Evolutionary conservation across 225 moss, liverwort and hornwort genomes (phyloP), one percentile per base, ranked within the genome.

Genomic region (Pleurozium schreberi): DNA sequence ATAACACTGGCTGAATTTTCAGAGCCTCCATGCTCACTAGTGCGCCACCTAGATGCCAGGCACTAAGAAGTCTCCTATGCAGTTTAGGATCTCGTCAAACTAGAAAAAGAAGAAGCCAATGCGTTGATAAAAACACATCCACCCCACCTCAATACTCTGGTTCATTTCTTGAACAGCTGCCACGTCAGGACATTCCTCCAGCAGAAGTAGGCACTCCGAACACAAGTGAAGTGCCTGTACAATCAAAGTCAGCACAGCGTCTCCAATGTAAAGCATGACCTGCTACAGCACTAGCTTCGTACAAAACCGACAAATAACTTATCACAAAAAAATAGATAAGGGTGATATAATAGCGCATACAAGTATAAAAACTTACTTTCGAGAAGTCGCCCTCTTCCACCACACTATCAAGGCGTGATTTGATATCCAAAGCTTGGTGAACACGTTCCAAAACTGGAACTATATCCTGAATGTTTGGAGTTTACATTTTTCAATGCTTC

Each of bases 361-460:
- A 83, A 52, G 45, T 78, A 52, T 22, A 58, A 15, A 55, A 91
- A 91, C 95, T 93, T 88, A 97, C 98, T 88, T 94, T 94, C 23
- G 94, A 95, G 93, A 91, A 97, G 89, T 97, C 87, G 67, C 95
- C 96, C 60, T 95, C 93, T 80, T 97, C 94, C 47, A 93, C 93
- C 83, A 92, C 92, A 86, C 71, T 85, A 74, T 97, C 93, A 66
- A 99, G 91, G 75, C 90, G 94, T 63, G 96, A 95, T 92, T 96
- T 97, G n/a, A 95, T 95, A 84, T 99, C 96, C 90, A 96, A 91
- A 52, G 99, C 96, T 68, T 92, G 90, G 71, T 97, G 97, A 86
- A 99, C 88, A 88, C 96, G 93, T 89, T 99, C 99, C 90, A 99
- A 89, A 88, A 97, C 92, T 85, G 97, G 96, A 89, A 95, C 94